Base-by-base conservation (phyloP, 164 flowering plant species). In the Buxus sempervirens region DNA sequence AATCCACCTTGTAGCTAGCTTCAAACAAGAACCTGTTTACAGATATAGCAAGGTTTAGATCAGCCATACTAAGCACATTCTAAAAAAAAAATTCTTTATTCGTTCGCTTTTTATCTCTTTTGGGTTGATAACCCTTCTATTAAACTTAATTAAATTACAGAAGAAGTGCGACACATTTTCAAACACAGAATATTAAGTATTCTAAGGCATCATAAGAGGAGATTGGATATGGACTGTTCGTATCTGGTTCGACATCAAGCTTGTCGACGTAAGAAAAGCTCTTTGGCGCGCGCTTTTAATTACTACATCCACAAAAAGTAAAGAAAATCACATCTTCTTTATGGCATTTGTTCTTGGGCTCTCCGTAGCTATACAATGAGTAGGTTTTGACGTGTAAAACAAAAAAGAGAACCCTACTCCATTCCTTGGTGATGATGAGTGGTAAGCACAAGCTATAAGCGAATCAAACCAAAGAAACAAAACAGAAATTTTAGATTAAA, bases 371-470 rank as follows among this genome's bases (percentile, higher is more conserved):
- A 4, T 64, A 74, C 21, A 42, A 59, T 7, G 38, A 68, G 79
- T 27, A 73, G 32, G 53, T n/a, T n/a, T n/a, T 75, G 78, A 75
- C 65, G 70, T 75, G 70, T 70, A 67, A 72, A 76, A 49, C 63
- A 55, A 13, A 16, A 38, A 48, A 48, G 49, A 62, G 54, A 51
- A 58, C 19, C 36, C 48, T 51, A 15, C 21, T 20, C 24, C 54
- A 51, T 67, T 67, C 21, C 21, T 62, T 7, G 38, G 3, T 32
- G 38, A 32, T 55, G 26, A 72, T 63, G 25, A 48, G 64, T 64
- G 60, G 67, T 70, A 27, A 36, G 24, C 41, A 69, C 58, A 57
- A 49, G 18, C 54, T 32, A 2, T 49, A 22, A 2, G 12, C 19
- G 20, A 32, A 56, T n/a, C n/a, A n/a, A n/a, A n/a, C n/a, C n/a